phyloP scores from a whole-genome alignment of 164 flowering plant species.

The Piper betle region DNA sequence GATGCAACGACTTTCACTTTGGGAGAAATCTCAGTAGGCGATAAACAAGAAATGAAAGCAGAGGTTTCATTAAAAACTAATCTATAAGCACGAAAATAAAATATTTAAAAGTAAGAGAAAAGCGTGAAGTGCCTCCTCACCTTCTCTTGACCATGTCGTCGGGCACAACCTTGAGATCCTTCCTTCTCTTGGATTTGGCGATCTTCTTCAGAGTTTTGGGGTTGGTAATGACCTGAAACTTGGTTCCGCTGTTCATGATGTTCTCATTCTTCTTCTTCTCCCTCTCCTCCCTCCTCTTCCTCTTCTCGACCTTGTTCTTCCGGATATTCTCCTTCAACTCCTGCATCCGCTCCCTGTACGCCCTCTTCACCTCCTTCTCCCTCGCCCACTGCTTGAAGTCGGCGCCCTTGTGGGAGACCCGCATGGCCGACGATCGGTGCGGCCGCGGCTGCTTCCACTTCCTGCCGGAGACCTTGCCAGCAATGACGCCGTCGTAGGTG shows the following conservation, averaged over 20 bases:
- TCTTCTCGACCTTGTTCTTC: constrained; percentile 6
- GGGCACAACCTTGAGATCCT: constrained; percentile 61
- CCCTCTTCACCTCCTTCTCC: constrained; percentile 78
- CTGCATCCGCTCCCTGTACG: constrained; percentile 56
- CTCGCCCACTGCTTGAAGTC: constrained; percentile 44
- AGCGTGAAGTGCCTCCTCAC: too few species aligned
- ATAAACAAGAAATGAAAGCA: too few species aligned
- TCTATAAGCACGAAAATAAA: too few species aligned
- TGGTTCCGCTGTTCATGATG: constrained; percentile 59
- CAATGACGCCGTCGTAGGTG: constrained; percentile 84
- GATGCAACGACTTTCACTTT: too few species aligned
- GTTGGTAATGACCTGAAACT: constrained; percentile 68
- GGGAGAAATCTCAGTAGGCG: too few species aligned
- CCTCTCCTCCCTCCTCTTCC: constrained; percentile 65
- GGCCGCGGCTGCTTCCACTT: constrained; percentile 76
- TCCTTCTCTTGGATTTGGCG: constrained; percentile 71
- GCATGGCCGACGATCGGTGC: constrained; percentile 50
- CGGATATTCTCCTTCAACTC: constrained; percentile 82
- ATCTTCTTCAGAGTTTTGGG: constrained; percentile 90
- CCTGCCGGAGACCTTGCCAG: constrained; percentile 81
- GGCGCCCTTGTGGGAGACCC: constrained; percentile 34
- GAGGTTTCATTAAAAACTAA: too few species aligned
- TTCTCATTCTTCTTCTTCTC: constrained; percentile 94
- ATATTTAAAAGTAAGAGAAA: too few species aligned
- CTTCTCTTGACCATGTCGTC: constrained; percentile 31